Evolutionary conservation across 768 basidiomycete species (phyloP).

Genomic region (Amanita polypyramis): DNA sequence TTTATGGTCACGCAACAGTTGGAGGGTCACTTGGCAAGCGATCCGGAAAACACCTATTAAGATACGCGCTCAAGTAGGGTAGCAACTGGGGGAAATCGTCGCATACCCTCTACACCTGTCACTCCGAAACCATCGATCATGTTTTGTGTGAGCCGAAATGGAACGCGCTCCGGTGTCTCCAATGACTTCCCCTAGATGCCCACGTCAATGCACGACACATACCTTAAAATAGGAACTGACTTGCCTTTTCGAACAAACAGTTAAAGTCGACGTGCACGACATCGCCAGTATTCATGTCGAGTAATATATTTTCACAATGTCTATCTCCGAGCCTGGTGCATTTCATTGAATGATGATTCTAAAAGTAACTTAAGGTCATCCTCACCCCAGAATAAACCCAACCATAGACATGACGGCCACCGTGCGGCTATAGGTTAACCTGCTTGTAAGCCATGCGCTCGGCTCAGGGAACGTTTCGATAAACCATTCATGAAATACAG

Average conservation of each 20-base stretch:
- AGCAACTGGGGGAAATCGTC: neutral
- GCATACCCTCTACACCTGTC: slow-evolving; percentile 78
- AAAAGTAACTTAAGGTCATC: neutral
- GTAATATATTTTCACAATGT: slow-evolving; percentile 92
- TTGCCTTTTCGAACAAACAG: slow-evolving; percentile 91
- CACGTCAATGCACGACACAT: slow-evolving; percentile 12
- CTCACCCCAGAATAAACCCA: slow-evolving; percentile 90
- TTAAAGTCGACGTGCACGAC: slow-evolving; percentile 97
- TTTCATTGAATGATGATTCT: neutral
- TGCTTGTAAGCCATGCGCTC: slow-evolving; percentile 83
- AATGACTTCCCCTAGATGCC: slow-evolving; percentile 58
- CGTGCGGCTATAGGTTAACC: slow-evolving; percentile 80
- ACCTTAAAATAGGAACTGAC: slow-evolving; percentile 6
- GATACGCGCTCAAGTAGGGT: neutral
- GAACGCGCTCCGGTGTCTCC: slow-evolving; percentile 84
- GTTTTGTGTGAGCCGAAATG: slow-evolving; percentile 92
- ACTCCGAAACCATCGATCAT: slow-evolving; percentile 88
- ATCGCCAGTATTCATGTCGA: slow-evolving; percentile 83
- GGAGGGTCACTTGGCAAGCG: slow-evolving; percentile 84
- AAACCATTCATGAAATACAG: slow-evolving; percentile 97
- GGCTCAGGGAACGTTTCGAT: slow-evolving; percentile 95
- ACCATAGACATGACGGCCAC: slow-evolving; percentile 99
- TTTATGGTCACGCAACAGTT: slow-evolving; percentile 79
- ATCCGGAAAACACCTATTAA: slow-evolving; percentile 73
- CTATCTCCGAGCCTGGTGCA: slow-evolving; percentile 82